A percentile compares a stretch with the other conserved stretches of the same genome.
phyloP scores from a whole-genome alignment of 352 stramenopile genomes.

The Globisporangium takayamanum region DNA sequence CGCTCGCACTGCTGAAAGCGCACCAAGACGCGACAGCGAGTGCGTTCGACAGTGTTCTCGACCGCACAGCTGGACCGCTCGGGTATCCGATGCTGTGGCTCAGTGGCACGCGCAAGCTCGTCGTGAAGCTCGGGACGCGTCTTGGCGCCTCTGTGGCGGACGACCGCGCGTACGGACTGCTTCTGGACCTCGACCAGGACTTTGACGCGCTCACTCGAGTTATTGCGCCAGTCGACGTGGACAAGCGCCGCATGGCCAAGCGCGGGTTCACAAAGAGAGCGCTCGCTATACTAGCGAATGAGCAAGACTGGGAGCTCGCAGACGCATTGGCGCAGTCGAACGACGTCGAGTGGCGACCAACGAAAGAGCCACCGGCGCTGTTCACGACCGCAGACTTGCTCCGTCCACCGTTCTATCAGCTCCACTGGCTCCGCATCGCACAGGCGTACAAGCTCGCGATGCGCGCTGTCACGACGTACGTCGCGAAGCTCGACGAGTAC shows the following conservation, averaged over 20 bases:
- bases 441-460: conserved; percentile 45
- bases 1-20: conserved; percentile 37
- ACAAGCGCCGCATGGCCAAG: conserved; percentile 21
- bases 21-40: conserved; percentile 39
- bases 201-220: conserved; percentile 18
- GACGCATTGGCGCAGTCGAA: conserved; percentile 13
- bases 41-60: conserved; percentile 49
- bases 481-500: conserved; percentile 55
- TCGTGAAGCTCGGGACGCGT: conserved; percentile 38
- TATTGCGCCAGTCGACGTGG: conserved; percentile 1
- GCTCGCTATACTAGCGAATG: conserved; percentile 16
- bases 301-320: conserved; percentile 15
- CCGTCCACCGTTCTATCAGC: conserved; percentile 39
- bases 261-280: conserved; percentile 36
- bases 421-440: conserved; percentile 41
- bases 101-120: conserved; percentile 27
- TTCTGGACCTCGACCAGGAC: conserved; percentile 52
- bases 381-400: conserved; percentile 45
- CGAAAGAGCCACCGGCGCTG: conserved; percentile 21
- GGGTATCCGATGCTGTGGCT: conserved; percentile 54
- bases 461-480: conserved; percentile 31
- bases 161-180: conserved; percentile 56
- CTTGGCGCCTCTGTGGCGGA: conserved; percentile 38
- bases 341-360: conserved; percentile 43
- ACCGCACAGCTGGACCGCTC: conserved; percentile 26